Evolutionary conservation across 352 stramenopile genomes (phyloP), one percentile per base, ranked within the genome.

Genomic region (Phytopythium montanum): DNA sequence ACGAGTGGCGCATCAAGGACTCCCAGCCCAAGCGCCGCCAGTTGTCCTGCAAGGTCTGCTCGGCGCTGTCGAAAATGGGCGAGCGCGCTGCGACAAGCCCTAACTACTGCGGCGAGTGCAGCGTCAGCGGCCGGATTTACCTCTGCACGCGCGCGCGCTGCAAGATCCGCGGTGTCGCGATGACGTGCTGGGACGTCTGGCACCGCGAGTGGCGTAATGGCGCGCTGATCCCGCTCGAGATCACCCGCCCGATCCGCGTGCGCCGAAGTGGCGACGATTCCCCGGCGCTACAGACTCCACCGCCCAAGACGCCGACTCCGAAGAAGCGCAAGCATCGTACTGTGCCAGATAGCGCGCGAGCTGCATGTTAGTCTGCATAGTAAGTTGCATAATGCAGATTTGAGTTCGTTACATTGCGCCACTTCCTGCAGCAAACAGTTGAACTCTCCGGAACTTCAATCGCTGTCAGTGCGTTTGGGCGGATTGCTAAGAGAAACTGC

Each of bases 1-100:
- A 58, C 9, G 25, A 58, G 33, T 58, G 52, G 52, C 38, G 52
- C 18, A 25, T 38, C 52, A 1, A n/a, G 21, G 52, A 58, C 33
- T 49, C n/a, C 34, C 52, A 58, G 13, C 3, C 19, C 5, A 58
- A 58, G 38, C 38, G 38, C 38, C 38, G 38, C 8, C 38, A 8
- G 14, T 18, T n/a, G n/a, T 23, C 38, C 2, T 44, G 14, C 38
- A 44, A 44, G 38, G 38, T 44, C 5, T 44, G 38, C 38, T 44
- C 38, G 1, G 16, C 16, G 2, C 38, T n/a, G n/a, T 44, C 5
- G 2, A 13, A 14, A 44, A 44, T 4, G 13, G 16, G 13, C 5
- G 14, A 4, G 38, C 6, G 38, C 38, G 38, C 13, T 1, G 16
- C 13, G 2, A 3, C 5, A 1, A 44, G 5, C 13, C 2, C 1